These are phyloP conservation scores for Ogataea trehalophila DNA, from an alignment of 805 yeast genomes.

Conservation along the genomic window DNA sequence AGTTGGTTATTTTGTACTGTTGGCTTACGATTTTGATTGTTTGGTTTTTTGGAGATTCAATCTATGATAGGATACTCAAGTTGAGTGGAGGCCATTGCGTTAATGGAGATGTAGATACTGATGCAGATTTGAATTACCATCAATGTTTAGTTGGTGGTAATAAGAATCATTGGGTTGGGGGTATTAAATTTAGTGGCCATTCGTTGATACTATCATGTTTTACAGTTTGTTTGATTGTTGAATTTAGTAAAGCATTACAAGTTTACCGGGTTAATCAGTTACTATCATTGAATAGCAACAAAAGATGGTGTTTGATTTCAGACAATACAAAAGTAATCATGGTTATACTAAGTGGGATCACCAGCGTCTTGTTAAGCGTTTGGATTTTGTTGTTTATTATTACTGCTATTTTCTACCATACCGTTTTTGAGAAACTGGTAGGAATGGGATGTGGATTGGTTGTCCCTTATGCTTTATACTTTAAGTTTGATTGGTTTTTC, in stretches of 20 bases:
- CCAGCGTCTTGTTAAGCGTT: constrained; percentile 14
- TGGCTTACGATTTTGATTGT: constrained; percentile 21
- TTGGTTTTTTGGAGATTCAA: constrained; percentile 33
- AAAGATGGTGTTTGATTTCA: too few species aligned
- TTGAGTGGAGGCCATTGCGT: constrained; percentile 37
- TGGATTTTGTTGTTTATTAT: constrained; percentile 39
- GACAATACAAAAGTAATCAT: too few species aligned
- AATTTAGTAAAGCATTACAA: constrained; percentile 12
- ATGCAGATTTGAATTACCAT: constrained; percentile 15
- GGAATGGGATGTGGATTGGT: constrained; percentile 38
- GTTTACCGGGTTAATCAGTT: constrained; percentile 6
- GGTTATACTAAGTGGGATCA: background rate
- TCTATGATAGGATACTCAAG: constrained; percentile 30
- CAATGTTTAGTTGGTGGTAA: constrained; percentile 11
- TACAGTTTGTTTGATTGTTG: constrained; percentile 25
- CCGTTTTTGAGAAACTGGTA: constrained; percentile 39
- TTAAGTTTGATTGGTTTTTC: constrained; percentile 8
- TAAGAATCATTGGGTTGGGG: constrained; percentile 33
- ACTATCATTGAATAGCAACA: too few species aligned
- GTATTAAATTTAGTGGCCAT: constrained; percentile 42
- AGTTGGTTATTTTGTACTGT: constrained; percentile 15
- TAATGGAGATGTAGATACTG: constrained; percentile 14
- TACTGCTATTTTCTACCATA: constrained; percentile 48
- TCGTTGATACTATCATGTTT: constrained; percentile 33
- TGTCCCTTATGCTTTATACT: constrained; percentile 28